Evolutionary conservation across 345 rosid species (phyloP).

Genomic region (Hypericum perforatum): DNA sequence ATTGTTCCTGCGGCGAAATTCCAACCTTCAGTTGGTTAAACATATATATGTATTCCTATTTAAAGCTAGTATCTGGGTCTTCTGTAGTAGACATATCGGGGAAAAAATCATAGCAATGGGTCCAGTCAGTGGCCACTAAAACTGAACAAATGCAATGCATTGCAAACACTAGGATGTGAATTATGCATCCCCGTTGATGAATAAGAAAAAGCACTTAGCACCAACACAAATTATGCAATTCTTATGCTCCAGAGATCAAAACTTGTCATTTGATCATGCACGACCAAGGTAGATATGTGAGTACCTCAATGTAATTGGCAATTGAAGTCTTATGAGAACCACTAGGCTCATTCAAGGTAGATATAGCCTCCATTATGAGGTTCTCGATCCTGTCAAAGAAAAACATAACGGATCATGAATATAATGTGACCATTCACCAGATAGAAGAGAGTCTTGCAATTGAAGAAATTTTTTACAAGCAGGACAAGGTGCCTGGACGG

Average conservation of each 20-base stretch:
- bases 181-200: too few relatives aligned
- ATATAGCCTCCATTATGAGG: slow-evolving; percentile 86
- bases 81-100: neutral
- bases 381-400: slow-evolving; percentile 55
- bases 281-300: neutral
- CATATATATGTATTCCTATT: neutral
- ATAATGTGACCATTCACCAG: too few relatives aligned
- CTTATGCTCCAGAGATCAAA: slow-evolving; percentile 3
- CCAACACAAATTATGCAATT: neutral
- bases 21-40: slow-evolving; percentile 5
- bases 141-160: too few relatives aligned
- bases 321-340: slow-evolving; percentile 87
- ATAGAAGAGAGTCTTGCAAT: too few relatives aligned
- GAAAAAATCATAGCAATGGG: neutral
- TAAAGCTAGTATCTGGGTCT: too few relatives aligned
- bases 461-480: too few relatives aligned
- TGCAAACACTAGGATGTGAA: too few relatives aligned
- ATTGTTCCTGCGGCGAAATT: slow-evolving; percentile 60
- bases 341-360: slow-evolving; percentile 74
- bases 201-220: too few relatives aligned
- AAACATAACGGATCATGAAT: neutral
- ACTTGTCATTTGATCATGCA: neutral
- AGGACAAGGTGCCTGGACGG: too few relatives aligned
- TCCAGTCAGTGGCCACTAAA: too few relatives aligned
- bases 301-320: slow-evolving; percentile 84